These are phyloP conservation scores for Cylindrodendrum hubeiense DNA, from an alignment of 2,329 filamentous ascomycete species.

Conservation along the genomic window DNA sequence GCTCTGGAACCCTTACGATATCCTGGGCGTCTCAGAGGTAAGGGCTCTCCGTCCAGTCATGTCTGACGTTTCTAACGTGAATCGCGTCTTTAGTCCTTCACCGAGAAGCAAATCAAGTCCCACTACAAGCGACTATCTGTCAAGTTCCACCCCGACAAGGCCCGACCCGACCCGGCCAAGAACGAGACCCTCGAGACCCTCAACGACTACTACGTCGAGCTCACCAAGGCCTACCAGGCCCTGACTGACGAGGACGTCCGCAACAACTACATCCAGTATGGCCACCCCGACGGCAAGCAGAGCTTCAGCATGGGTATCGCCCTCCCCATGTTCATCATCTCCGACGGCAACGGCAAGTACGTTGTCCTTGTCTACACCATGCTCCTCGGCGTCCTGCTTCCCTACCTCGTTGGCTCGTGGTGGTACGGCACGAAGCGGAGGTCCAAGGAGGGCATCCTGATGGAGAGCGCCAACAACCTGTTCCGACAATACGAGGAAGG, in stretches of 20 bases:
- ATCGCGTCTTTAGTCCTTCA: slow-evolving; percentile 70
- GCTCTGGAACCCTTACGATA: slow-evolving; percentile 97
- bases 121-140: slow-evolving; percentile 90
- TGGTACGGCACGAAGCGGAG: slow-evolving; percentile 97
- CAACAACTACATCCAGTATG: slow-evolving; percentile 96
- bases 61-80: slow-evolving; percentile 24
- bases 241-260: slow-evolving; percentile 97
- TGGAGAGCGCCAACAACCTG: slow-evolving; percentile 93
- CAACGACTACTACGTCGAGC: slow-evolving; percentile 91
- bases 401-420: slow-evolving; percentile 95
- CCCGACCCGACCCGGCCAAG: slow-evolving; percentile 82
- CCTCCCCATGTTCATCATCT: slow-evolving; percentile 90
- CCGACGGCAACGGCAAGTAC: slow-evolving; percentile 95
- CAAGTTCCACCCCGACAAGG: slow-evolving; percentile 93
- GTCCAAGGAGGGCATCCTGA: slow-evolving; percentile 92
- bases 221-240: slow-evolving; percentile 98
- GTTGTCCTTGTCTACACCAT: slow-evolving; percentile 90
- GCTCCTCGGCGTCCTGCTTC: slow-evolving; percentile 89
- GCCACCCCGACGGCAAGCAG: slow-evolving; percentile 98
- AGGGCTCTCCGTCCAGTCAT: slow-evolving; percentile 38
- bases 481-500: slow-evolving; percentile 93
- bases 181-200: slow-evolving; percentile 90
- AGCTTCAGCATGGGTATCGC: slow-evolving; percentile 98
- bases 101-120: slow-evolving; percentile 91
- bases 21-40: slow-evolving; percentile 87